Evolutionary conservation across 1,139 yeast genomes (phyloP).

Genomic region (Petasospora fabianii): DNA sequence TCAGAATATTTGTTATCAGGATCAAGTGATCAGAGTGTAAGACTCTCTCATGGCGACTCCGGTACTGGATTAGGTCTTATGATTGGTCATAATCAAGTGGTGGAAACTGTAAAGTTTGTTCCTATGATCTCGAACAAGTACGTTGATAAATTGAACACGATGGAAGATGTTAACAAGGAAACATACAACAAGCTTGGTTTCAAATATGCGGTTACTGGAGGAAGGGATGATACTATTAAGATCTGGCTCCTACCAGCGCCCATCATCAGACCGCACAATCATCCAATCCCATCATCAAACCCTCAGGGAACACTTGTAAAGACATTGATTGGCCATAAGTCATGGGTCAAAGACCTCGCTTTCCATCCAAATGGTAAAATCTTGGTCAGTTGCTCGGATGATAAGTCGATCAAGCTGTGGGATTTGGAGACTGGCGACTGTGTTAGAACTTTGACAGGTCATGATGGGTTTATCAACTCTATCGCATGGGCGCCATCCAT

Average conservation of each 20-base stretch:
- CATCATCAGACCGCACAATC: slow-evolving; percentile 45
- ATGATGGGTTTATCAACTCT: slow-evolving; percentile 69
- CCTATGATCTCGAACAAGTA: slow-evolving; percentile 45
- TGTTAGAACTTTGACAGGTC: slow-evolving; percentile 54
- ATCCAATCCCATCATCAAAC: slow-evolving; percentile 54
- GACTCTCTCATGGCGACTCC: slow-evolving; percentile 60
- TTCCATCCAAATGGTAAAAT: slow-evolving; percentile 77
- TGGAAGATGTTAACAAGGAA: slow-evolving; percentile 20
- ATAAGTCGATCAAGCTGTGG: slow-evolving; percentile 75
- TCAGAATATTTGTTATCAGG: slow-evolving; percentile 67
- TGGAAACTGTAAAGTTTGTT: slow-evolving; percentile 69
- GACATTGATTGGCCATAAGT: slow-evolving; percentile 67
- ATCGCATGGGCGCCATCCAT: slow-evolving; percentile 56
- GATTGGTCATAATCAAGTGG: slow-evolving; percentile 79
- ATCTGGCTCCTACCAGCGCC: slow-evolving; percentile 78
- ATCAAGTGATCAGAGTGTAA: slow-evolving; percentile 75
- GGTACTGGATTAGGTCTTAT: slow-evolving; percentile 69
- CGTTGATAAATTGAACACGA: slow-evolving; percentile 42
- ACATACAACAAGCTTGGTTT: slow-evolving; percentile 44
- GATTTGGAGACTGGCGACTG: slow-evolving; percentile 60
- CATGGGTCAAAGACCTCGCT: slow-evolving; percentile 75
- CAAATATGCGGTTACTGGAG: slow-evolving; percentile 73
- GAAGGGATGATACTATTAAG: slow-evolving; percentile 73
- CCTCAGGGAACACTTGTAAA: slow-evolving; percentile 62
- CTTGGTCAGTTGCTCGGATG: slow-evolving; percentile 76